Conservation (phyloP, 2,329 filamentous ascomycete genomes). For the Paecilomyces dactylethromorphus region DNA sequence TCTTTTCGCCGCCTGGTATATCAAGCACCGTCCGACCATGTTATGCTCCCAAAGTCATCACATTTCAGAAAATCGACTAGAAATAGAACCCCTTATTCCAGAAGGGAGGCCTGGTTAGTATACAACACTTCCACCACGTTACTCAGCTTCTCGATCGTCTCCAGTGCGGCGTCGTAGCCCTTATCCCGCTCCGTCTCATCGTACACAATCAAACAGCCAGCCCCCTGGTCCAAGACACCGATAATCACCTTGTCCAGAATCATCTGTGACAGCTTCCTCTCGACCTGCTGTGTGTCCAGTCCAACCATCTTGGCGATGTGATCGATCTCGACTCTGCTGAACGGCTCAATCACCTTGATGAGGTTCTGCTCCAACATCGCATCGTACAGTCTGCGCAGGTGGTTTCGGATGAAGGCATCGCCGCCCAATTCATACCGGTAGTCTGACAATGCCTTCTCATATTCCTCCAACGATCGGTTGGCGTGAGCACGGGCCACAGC, state of each 20-base stretch:
- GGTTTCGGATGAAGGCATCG: conserved; percentile 94
- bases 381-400: conserved; percentile 91
- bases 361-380: conserved; percentile 99
- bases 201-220: conserved; percentile 94
- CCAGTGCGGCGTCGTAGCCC: conserved; percentile 86
- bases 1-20: background rate
- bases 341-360: conserved; percentile 99
- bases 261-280: conserved; percentile 98
- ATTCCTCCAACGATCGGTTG: conserved; percentile 93
- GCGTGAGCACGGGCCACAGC: conserved; percentile 92
- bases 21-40: background rate
- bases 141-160: conserved; percentile 94
- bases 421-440: conserved; percentile 92
- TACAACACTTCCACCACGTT: conserved; percentile 96
- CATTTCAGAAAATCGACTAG: background rate
- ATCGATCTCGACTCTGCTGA: conserved; percentile 91
- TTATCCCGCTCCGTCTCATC: conserved; percentile 92
- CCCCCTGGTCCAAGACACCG: conserved; percentile 92
- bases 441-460: conserved; percentile 82
- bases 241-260: conserved; percentile 99
- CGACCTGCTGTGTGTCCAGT: conserved; percentile 90
- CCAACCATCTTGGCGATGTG: conserved; percentile 98
- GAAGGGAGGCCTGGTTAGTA: conserved; percentile 90
- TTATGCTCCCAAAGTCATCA: background rate
- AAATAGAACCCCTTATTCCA: conserved; percentile 58